Percentiles rank a stretch among this genome's conserved stretches.
phyloP scores from a whole-genome alignment of 257 asterid genomes.

The Oldenlandia corymbosa region DNA sequence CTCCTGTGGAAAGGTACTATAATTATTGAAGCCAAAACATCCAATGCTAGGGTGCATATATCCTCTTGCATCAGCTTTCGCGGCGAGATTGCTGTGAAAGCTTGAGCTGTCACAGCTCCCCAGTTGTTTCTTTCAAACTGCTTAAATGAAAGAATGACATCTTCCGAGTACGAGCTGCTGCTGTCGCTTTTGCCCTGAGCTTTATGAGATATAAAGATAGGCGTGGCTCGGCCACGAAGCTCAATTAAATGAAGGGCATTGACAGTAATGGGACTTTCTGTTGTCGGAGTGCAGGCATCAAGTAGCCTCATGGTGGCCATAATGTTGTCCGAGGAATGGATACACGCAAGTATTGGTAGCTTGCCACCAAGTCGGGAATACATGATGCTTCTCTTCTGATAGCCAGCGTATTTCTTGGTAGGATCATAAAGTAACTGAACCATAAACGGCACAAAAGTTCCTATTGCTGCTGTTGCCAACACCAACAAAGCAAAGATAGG shows the following conservation, averaged over 20 bases:
- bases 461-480: constrained; percentile 7
- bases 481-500: constrained; percentile 17
- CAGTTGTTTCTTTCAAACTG: constrained; percentile 20
- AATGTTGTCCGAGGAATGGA: constrained; percentile 21
- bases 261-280: constrained; percentile 17
- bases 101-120: constrained; percentile 16
- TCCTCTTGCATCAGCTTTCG: constrained; percentile 28
- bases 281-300: constrained; percentile 20
- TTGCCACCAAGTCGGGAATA: constrained; percentile 13
- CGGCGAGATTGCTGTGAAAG: constrained; percentile 27
- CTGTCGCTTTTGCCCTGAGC: constrained; percentile 11
- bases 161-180: constrained; percentile 18
- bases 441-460: constrained; percentile 10
- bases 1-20: constrained; percentile 26
- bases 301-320: constrained; percentile 13
- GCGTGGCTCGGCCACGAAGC: constrained; percentile 21
- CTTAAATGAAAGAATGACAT: constrained; percentile 20
- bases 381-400: constrained; percentile 23
- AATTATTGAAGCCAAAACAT: constrained; percentile 19
- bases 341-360: constrained; percentile 20
- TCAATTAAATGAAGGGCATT: constrained; percentile 25
- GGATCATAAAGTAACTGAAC: constrained; percentile 26
- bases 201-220: constrained; percentile 29
- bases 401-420: constrained; percentile 22
- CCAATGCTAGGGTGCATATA: constrained; percentile 27